A percentile compares a stretch with the other conserved stretches of the same genome.
These are phyloP conservation scores for Penicillium paradoxum DNA, from an alignment of 495 filamentous ascomycete genomes.

Conservation along the genomic window DNA sequence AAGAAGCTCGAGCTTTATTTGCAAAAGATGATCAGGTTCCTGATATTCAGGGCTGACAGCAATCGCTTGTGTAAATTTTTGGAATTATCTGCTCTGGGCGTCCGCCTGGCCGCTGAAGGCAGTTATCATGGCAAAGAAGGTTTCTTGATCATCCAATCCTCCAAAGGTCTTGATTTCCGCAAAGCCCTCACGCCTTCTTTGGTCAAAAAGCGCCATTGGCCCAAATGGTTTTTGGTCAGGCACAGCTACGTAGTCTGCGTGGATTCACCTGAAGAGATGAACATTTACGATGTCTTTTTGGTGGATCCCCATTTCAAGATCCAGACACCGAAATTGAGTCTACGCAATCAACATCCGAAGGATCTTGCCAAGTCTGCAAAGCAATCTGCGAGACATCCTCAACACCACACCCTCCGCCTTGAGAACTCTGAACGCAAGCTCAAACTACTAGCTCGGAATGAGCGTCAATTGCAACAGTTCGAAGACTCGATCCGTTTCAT, in stretches of 20 bases:
- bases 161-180: slow-evolving; percentile 85
- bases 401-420: slow-evolving; percentile 81
- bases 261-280: slow-evolving; percentile 96
- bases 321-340: slow-evolving; percentile 57
- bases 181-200: slow-evolving; percentile 69
- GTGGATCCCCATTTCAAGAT: slow-evolving; percentile 81
- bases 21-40: slow-evolving; percentile 87
- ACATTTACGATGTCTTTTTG: slow-evolving; percentile 97
- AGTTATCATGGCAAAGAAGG: slow-evolving; percentile 98
- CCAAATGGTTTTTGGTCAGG: slow-evolving; percentile 97
- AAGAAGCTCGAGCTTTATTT: slow-evolving; percentile 86
- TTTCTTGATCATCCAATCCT: slow-evolving; percentile 82
- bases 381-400: slow-evolving; percentile 58
- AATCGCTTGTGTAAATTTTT: slow-evolving; percentile 95
- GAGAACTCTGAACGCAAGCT: slow-evolving; percentile 84
- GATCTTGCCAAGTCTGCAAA: slow-evolving; percentile 58
- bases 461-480: slow-evolving; percentile 84
- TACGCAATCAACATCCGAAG: slow-evolving; percentile 61
- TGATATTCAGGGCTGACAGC: slow-evolving; percentile 94
- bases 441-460: slow-evolving; percentile 87
- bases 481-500: slow-evolving; percentile 87
- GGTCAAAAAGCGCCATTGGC: slow-evolving; percentile 73
- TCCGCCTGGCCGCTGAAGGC: slow-evolving; percentile 91
- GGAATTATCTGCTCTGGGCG: slow-evolving; percentile 88
- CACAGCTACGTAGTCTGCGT: slow-evolving; percentile 98